phyloP scores from a whole-genome alignment of 495 filamentous ascomycete species.

The Thozetella sp. region DNA sequence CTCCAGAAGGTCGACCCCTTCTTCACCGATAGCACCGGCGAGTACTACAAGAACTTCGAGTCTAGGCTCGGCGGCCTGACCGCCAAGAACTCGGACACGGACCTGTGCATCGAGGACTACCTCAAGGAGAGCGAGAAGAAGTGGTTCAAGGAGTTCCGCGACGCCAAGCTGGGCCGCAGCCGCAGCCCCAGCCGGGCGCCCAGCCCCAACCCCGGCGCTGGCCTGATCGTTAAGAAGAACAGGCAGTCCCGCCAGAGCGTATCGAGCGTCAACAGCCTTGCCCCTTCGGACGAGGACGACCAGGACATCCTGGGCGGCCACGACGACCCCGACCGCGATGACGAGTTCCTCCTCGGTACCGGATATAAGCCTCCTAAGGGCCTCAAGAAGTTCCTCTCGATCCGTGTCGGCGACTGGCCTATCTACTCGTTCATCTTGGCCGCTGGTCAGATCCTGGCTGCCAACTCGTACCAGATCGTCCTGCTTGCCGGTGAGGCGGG shows the following conservation, averaged over 20 bases:
- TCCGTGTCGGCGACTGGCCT: conserved; percentile 60
- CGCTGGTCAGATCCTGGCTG: conserved; percentile 67
- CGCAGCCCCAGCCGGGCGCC: conserved; percentile 18
- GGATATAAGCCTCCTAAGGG: conserved; percentile 69
- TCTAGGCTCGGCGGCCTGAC: conserved; percentile 51
- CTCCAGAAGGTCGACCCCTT: conserved; percentile 67
- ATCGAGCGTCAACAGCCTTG: conserved; percentile 28
- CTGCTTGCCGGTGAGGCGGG: conserved; percentile 62
- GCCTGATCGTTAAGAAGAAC: conserved; percentile 16
- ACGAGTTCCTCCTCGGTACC: conserved; percentile 64
- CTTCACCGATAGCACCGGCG: conserved; percentile 63
- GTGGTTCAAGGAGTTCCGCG: conserved; percentile 39
- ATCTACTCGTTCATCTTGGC: conserved; percentile 72
- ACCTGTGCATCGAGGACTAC: conserved; percentile 62
- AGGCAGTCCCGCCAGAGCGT: conserved; percentile 20
- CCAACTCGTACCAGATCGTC: conserved; percentile 71
- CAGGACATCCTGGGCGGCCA: conserved; percentile 6
- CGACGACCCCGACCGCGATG: conserved; percentile 12
- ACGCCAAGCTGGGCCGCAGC: conserved; percentile 36
- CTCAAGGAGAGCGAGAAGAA: conserved; percentile 49
- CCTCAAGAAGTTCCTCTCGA: conserved; percentile 45
- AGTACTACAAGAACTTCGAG: conserved; percentile 58
- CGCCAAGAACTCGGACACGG: conserved; percentile 55
- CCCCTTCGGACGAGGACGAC: conserved; percentile 21
- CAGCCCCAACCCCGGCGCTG: conserved; percentile 8